A percentile compares a stretch with the other conserved stretches of the same genome.
These are phyloP conservation scores for Botryosphaeria dothidea DNA, from an alignment of 2,329 filamentous ascomycete species.

Conservation along the genomic window DNA sequence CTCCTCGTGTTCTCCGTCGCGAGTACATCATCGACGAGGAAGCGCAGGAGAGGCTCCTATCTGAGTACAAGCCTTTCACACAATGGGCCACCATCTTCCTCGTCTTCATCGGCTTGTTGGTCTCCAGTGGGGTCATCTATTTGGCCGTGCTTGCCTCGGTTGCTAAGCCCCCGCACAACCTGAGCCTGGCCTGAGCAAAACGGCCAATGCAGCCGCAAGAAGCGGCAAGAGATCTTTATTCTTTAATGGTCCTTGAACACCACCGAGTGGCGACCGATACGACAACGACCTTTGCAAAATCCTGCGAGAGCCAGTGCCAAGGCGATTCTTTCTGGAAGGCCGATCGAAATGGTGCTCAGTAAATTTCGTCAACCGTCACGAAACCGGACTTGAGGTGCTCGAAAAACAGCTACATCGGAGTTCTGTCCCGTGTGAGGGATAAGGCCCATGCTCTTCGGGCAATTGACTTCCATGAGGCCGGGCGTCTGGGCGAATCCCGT, in stretches of 20 bases:
- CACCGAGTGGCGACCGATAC: neutral
- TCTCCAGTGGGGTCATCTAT: conserved; percentile 5
- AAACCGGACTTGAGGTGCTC: too few species aligned
- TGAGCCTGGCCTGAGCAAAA: conserved; percentile 8
- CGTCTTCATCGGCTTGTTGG: conserved; percentile 8
- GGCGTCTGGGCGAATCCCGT: too few species aligned
- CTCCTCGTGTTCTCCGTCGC: neutral
- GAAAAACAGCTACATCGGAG: too few species aligned
- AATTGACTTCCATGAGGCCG: too few species aligned
- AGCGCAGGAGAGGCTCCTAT: conserved; percentile 3
- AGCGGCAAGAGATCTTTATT: neutral
- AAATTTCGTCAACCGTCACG: neutral
- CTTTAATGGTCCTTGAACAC: neutral
- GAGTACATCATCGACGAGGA: conserved; percentile 8
- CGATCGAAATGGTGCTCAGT: neutral
- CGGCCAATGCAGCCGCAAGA: conserved; percentile 2
- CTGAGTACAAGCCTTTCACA: conserved; percentile 8
- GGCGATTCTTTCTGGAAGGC: neutral
- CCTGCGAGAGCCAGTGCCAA: neutral
- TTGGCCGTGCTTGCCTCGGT: conserved; percentile 9
- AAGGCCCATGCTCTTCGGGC: too few species aligned
- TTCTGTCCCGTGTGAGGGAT: too few species aligned
- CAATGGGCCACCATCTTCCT: conserved; percentile 1
- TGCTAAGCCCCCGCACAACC: neutral
- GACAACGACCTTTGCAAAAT: neutral